These are phyloP conservation scores for Aspergillus bridgeri DNA, from an alignment of 495 filamentous ascomycete species.

Conservation along the genomic window DNA sequence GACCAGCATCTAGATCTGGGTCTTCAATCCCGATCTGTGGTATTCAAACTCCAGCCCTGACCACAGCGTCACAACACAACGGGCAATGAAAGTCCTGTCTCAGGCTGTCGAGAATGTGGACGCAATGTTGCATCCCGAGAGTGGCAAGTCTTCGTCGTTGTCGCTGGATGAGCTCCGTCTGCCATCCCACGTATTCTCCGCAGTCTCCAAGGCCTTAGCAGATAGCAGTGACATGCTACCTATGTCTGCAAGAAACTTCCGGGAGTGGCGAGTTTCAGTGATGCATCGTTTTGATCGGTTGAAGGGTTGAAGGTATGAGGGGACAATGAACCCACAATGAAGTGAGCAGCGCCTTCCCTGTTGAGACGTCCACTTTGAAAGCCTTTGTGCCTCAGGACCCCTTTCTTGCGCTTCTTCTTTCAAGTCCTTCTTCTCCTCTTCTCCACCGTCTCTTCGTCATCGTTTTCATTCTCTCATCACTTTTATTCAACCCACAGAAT, in stretches of 20 bases:
- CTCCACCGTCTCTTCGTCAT: neutral
- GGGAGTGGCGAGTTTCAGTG: constrained; percentile 65
- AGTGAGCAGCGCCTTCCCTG: neutral
- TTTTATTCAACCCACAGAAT: neutral
- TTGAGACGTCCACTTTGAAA: neutral
- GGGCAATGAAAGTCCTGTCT: constrained; percentile 69
- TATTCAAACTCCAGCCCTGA: constrained; percentile 52
- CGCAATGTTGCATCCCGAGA: constrained; percentile 47
- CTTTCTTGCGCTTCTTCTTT: neutral
- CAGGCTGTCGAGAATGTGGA: constrained; percentile 50
- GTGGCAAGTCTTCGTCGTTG: constrained; percentile 38
- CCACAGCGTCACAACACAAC: constrained; percentile 31
- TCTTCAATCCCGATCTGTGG: constrained; percentile 65
- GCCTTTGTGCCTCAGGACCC: neutral
- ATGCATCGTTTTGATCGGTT: constrained; percentile 42
- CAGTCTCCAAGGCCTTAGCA: constrained; percentile 40
- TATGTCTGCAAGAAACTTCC: constrained; percentile 50
- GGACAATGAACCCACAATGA: neutral
- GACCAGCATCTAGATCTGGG: constrained; percentile 53
- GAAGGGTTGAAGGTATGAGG: constrained; percentile 1
- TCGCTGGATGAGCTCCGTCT: constrained; percentile 65
- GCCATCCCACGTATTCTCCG: constrained; percentile 45
- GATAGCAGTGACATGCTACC: constrained; percentile 56
- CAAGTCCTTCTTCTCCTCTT: neutral
- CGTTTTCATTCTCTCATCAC: neutral